Percentiles rank a stretch among this genome's conserved stretches.
phyloP scores from a whole-genome alignment of 768 basidiomycete genomes.

The Russula compacta region DNA sequence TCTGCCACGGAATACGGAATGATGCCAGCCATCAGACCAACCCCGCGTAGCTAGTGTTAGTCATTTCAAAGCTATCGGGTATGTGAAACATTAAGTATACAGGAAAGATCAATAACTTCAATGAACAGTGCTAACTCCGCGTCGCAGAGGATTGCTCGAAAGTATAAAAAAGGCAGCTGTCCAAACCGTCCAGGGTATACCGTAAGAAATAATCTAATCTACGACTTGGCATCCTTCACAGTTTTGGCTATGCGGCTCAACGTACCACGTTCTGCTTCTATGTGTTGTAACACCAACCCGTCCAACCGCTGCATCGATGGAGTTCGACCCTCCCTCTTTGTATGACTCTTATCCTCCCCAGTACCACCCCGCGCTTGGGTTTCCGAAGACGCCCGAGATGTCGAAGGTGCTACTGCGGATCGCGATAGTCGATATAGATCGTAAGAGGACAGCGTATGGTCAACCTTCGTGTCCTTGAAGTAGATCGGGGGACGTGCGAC shows the following conservation, averaged over 20 bases:
- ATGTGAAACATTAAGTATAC: slow-evolving; percentile 10
- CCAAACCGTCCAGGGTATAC: slow-evolving; percentile 14
- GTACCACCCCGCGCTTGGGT: slow-evolving; percentile 12
- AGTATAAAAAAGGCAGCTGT: neutral
- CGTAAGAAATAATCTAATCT: slow-evolving; percentile 5
- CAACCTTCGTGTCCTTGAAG: slow-evolving; percentile 16
- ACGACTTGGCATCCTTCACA: slow-evolving; percentile 19
- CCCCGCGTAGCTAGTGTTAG: neutral
- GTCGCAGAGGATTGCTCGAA: neutral
- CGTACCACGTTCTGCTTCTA: slow-evolving; percentile 74
- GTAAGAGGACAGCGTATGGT: slow-evolving; percentile 14
- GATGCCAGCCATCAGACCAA: neutral
- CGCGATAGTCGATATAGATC: slow-evolving; percentile 11
- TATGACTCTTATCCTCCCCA: neutral
- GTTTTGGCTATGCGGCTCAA: slow-evolving; percentile 63
- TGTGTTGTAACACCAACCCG: slow-evolving; percentile 73
- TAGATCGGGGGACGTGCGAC: slow-evolving; percentile 13
- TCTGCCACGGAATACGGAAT: too few species aligned
- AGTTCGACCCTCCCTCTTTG: slow-evolving; percentile 34
- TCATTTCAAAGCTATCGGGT: neutral
- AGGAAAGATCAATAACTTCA: neutral
- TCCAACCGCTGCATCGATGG: slow-evolving; percentile 62
- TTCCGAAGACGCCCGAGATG: slow-evolving; percentile 1
- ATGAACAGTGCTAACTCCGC: slow-evolving; percentile 6
- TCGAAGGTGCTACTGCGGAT: slow-evolving; percentile 5